phyloP scores from a whole-genome alignment of 192 early-diverging fungal genomes.

The Neocallimastix lanati region DNA sequence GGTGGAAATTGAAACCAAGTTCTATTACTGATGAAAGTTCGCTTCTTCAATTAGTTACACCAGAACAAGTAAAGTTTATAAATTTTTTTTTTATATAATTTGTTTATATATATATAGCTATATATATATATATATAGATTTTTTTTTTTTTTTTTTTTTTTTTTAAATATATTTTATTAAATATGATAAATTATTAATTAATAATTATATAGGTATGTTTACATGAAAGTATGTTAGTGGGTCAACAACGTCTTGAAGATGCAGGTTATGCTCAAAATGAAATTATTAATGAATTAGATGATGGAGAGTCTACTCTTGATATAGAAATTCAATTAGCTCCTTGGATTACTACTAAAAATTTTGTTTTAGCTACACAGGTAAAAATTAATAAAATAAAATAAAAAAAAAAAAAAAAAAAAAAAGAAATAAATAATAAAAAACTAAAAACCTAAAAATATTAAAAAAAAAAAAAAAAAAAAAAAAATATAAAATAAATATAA shows the following conservation, averaged over 20 bases:
- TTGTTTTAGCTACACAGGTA: conserved; percentile 69
- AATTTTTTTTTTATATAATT: no score
- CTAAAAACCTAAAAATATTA: no score
- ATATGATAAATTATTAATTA: background rate
- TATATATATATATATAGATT: no score
- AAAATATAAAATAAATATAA: no score
- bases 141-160: no score
- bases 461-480: no score
- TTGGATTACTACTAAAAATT: conserved; percentile 89
- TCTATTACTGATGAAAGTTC: conserved; percentile 41
- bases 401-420: background rate
- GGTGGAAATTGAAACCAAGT: conserved; percentile 69
- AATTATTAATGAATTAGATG: conserved; percentile 28
- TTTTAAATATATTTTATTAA: no score
- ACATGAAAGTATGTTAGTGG: conserved; percentile 81
- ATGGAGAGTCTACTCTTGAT: conserved; percentile 47
- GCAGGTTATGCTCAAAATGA: conserved; percentile 59
- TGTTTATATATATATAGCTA: no score
- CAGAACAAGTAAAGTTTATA: background rate
- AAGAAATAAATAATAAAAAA: no score
- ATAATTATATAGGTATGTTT: conserved; percentile 42
- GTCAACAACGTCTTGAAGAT: conserved; percentile 77
- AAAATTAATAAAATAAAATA: background rate
- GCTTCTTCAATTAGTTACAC: background rate
- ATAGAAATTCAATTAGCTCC: conserved; percentile 87